These are phyloP conservation scores for Heritiera fomes DNA, from an alignment of 345 rosid species.

Conservation along the genomic window DNA sequence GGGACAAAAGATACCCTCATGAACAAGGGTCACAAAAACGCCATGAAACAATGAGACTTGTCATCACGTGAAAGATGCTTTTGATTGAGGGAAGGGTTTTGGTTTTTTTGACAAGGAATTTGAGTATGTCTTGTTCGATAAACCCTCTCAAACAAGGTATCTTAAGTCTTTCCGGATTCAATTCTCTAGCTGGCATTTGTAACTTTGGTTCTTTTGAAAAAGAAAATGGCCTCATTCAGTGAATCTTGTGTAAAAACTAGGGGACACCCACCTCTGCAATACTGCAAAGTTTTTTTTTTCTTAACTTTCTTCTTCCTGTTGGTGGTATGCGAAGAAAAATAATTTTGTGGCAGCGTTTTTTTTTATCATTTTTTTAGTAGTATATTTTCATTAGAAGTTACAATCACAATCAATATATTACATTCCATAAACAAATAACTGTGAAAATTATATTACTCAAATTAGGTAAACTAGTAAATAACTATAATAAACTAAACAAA, in stretches of 20 bases:
- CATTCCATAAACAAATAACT: too few species aligned
- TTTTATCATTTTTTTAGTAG: too few species aligned
- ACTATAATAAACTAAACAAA: too few species aligned
- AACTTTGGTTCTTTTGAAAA: background rate
- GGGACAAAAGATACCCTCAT: constrained; percentile 3
- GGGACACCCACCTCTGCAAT: constrained; percentile 2
- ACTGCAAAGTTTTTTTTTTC: background rate
- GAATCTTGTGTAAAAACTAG: constrained; percentile 27
- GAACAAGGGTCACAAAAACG: constrained; percentile 22
- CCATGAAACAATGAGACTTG: constrained; percentile 32
- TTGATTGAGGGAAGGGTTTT: background rate
- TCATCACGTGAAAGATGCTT: constrained; percentile 52
- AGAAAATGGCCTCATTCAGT: constrained; percentile 25
- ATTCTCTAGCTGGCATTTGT: constrained; percentile 21
- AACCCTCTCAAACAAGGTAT: constrained; percentile 10
- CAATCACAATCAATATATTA: too few species aligned
- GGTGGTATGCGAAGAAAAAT: background rate
- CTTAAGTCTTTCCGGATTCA: constrained; percentile 32
- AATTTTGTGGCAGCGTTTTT: too few species aligned
- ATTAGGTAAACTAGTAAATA: too few species aligned
- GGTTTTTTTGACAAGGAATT: constrained; percentile 24
- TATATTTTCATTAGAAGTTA: too few species aligned
- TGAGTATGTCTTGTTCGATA: constrained; percentile 12
- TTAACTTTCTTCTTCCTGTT: background rate
- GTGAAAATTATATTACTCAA: too few species aligned